These are phyloP conservation scores for Recurvomyces mirabilis DNA, from an alignment of 495 filamentous ascomycete species.

Conservation along the genomic window DNA sequence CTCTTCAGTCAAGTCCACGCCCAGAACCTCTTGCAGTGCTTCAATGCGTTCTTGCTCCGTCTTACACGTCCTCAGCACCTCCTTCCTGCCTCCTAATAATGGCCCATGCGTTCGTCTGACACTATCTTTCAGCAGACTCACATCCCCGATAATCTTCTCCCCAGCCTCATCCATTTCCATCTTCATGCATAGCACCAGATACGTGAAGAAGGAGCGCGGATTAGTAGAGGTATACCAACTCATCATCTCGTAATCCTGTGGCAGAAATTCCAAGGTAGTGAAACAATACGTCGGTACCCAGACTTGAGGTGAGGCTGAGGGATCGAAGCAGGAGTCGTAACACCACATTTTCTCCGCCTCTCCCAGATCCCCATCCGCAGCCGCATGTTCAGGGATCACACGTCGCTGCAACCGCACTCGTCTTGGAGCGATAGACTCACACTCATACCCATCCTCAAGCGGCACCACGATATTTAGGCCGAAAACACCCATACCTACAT, in stretches of 20 bases:
- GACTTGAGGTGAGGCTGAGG: conserved; percentile 32
- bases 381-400: conserved; percentile 29
- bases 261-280: conserved; percentile 46
- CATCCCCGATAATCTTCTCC: conserved; percentile 42
- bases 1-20: conserved; percentile 23
- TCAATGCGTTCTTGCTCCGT: conserved; percentile 27
- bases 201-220: conserved; percentile 38
- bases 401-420: conserved; percentile 13
- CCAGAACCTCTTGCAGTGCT: conserved; percentile 25
- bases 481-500: conserved; percentile 62
- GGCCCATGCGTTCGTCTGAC: conserved; percentile 41
- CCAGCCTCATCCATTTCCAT: conserved; percentile 38
- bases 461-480: conserved; percentile 34
- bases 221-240: conserved; percentile 44
- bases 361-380: conserved; percentile 26
- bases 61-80: conserved; percentile 20
- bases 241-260: conserved; percentile 54
- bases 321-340: conserved; percentile 36
- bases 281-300: conserved; percentile 54
- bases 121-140: conserved; percentile 43
- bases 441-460: conserved; percentile 13
- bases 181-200: conserved; percentile 43
- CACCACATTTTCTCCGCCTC: conserved; percentile 46
- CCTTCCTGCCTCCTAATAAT: conserved; percentile 37
- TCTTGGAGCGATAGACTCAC: conserved; percentile 7